Conservation (phyloP, 176 grass and related monocot genomes). For the Bromus sterilis region DNA sequence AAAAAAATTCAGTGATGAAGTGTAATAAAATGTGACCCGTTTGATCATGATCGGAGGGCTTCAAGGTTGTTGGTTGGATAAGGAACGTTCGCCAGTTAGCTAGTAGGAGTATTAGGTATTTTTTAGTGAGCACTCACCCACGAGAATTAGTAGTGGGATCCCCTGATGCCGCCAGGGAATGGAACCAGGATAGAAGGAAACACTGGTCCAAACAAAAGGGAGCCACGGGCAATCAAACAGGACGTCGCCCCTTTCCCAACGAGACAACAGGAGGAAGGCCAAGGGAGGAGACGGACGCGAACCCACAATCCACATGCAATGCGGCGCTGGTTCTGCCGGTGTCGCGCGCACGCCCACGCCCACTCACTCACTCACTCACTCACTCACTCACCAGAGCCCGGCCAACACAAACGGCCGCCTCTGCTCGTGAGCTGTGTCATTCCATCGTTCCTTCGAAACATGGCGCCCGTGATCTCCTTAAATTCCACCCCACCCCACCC, state of each 20-base stretch:
- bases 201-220: conserved; percentile 15
- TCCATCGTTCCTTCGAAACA: not conserved
- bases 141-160: not conserved
- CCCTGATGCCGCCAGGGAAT: not conserved
- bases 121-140: not conserved
- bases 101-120: too few relatives aligned
- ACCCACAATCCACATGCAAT: conserved; percentile 6
- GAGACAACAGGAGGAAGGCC: not conserved
- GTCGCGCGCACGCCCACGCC: not conserved
- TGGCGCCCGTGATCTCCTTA: conserved; percentile 32
- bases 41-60: too few relatives aligned
- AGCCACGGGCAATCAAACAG: conserved; percentile 1
- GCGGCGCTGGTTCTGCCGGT: too few relatives aligned
- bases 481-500: not conserved
- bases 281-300: too few relatives aligned
- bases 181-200: not conserved
- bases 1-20: too few relatives aligned
- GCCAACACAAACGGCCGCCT: not conserved
- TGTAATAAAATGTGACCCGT: too few relatives aligned
- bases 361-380: too few relatives aligned
- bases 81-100: too few relatives aligned
- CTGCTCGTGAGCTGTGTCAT: conserved; percentile 24
- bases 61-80: too few relatives aligned
- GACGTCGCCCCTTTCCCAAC: not conserved
- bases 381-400: conserved; percentile 11